A percentile compares a stretch with the other conserved stretches of the same genome.
Evolutionary conservation across 495 filamentous ascomycete genomes (phyloP).

Genomic region (Penicillium antarcticum): DNA sequence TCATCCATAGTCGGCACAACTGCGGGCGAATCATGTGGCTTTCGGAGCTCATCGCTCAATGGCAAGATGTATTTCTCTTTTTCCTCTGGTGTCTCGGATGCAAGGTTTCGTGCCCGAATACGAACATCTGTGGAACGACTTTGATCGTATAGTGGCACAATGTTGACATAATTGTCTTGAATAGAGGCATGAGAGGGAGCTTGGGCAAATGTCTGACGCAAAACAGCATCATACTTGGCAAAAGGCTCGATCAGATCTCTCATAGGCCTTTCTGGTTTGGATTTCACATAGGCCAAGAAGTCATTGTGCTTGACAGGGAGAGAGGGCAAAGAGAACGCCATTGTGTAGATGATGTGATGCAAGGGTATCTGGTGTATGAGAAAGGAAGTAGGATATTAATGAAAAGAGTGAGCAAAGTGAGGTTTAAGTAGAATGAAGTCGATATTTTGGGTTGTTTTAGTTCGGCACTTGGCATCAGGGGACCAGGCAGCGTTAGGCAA

Average conservation of each 20-base stretch:
- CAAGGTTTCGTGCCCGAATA: slow-evolving; percentile 60
- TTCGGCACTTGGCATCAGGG: not conserved
- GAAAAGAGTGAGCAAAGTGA: not conserved
- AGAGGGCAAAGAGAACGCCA: slow-evolving; percentile 27
- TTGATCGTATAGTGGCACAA: slow-evolving; percentile 65
- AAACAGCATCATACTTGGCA: slow-evolving; percentile 61
- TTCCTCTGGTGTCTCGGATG: slow-evolving; percentile 54
- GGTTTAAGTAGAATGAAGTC: not conserved
- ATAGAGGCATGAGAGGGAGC: slow-evolving; percentile 55
- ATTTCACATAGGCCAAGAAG: slow-evolving; percentile 41
- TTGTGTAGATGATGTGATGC: not conserved
- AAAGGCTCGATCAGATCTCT: slow-evolving; percentile 62
- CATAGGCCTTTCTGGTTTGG: slow-evolving; percentile 53
- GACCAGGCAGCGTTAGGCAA: slow-evolving; percentile 2
- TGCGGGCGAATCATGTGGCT: slow-evolving; percentile 57
- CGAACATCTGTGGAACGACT: slow-evolving; percentile 51
- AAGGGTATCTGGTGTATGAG: not conserved
- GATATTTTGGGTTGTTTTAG: not conserved
- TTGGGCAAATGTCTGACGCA: slow-evolving; percentile 72
- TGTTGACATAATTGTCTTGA: slow-evolving; percentile 59
- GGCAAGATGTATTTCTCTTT: slow-evolving; percentile 69
- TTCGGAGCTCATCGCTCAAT: slow-evolving; percentile 56
- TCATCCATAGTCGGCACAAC: slow-evolving; percentile 61
- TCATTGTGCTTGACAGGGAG: slow-evolving; percentile 39
- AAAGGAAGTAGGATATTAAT: not conserved